These are phyloP conservation scores for Leucoagaricus sp. DNA, from an alignment of 1,284 basidiomycete genomes.

Conservation along the genomic window DNA sequence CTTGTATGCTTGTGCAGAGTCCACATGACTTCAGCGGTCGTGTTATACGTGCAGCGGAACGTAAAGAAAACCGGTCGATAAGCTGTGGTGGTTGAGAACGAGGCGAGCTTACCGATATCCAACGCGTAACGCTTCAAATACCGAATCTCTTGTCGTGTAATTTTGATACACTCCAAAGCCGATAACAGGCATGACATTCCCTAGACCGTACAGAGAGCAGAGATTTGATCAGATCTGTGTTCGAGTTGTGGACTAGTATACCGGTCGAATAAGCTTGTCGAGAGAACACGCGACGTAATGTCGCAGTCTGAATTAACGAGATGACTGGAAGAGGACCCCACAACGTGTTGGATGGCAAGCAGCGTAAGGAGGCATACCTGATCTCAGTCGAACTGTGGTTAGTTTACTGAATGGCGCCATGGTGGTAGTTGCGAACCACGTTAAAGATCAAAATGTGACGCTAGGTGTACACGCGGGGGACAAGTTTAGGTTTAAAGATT, in stretches of 20 bases:
- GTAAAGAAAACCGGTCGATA: background rate
- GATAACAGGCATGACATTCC: slow-evolving; percentile 68
- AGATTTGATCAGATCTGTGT: background rate
- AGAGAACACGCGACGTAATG: too few relatives aligned
- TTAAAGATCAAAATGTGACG: background rate
- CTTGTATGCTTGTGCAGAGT: slow-evolving; percentile 72
- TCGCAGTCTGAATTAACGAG: too few relatives aligned
- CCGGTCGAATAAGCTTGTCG: too few relatives aligned
- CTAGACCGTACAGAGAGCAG: slow-evolving; percentile 28
- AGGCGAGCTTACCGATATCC: slow-evolving; percentile 63
- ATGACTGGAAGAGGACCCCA: too few relatives aligned
- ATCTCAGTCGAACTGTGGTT: background rate
- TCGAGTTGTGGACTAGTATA: background rate
- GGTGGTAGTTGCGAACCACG: background rate
- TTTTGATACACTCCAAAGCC: slow-evolving; percentile 85
- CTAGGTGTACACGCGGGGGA: too few relatives aligned
- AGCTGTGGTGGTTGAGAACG: too few relatives aligned
- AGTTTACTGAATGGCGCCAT: background rate
- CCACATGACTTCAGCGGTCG: slow-evolving; percentile 51
- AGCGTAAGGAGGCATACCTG: background rate
- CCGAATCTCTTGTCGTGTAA: slow-evolving; percentile 56
- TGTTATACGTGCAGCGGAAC: background rate
- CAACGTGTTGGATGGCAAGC: background rate
- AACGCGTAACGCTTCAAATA: slow-evolving; percentile 65
- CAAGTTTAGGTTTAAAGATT: too few relatives aligned